These are phyloP conservation scores for Evernia prunastri DNA, from an alignment of 495 filamentous ascomycete species.

Conservation along the genomic window DNA sequence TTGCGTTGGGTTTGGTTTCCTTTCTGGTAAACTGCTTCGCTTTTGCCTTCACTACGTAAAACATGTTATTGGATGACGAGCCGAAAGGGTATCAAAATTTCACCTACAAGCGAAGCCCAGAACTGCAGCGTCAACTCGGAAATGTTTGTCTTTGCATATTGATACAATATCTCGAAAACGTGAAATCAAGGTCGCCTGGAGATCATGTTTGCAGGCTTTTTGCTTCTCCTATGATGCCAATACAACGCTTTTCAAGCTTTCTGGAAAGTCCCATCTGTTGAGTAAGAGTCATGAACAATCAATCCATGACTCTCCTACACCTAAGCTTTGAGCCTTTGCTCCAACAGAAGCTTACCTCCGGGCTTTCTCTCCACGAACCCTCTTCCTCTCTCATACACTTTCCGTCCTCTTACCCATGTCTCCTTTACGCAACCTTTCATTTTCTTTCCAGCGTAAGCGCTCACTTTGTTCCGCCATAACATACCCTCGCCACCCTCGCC, in stretches of 20 bases:
- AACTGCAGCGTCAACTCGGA: no score
- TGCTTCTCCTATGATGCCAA: background rate
- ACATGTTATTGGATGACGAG: no score
- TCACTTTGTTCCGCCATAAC: conserved; percentile 94
- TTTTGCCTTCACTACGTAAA: conserved; percentile 5
- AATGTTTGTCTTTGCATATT: no score
- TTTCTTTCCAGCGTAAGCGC: conserved; percentile 79
- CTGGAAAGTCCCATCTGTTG: background rate
- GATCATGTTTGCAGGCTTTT: background rate
- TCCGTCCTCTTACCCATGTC: conserved; percentile 80
- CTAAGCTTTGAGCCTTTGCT: conserved; percentile 38
- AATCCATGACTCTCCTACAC: background rate
- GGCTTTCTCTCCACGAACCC: conserved; percentile 59
- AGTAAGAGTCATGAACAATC: background rate
- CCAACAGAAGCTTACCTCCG: conserved; percentile 54
- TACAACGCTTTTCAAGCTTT: background rate
- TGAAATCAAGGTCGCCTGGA: background rate
- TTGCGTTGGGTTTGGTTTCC: conserved; percentile 15
- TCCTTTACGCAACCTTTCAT: conserved; percentile 78
- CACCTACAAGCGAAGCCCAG: no score
- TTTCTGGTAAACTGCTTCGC: conserved; percentile 19
- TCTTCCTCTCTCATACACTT: conserved; percentile 58
- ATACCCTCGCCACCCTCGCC: conserved; percentile 54
- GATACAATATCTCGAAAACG: background rate
- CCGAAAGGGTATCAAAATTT: no score